Base-by-base conservation (phyloP, 2,329 filamentous ascomycete genomes). In the Lasiodiplodia sp. region DNA sequence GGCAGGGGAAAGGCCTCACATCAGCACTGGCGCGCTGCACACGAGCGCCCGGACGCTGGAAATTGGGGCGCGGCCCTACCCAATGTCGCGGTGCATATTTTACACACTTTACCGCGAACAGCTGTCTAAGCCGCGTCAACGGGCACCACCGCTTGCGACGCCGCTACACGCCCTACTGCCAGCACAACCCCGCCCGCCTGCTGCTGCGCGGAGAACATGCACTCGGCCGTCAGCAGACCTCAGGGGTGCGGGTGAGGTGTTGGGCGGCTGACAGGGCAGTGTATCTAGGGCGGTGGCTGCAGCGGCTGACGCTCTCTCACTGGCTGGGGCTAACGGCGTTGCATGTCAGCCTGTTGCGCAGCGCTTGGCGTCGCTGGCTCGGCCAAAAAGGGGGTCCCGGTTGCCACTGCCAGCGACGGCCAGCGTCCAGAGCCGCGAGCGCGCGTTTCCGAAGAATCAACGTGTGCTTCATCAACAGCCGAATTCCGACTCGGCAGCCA, bases 1-100 rank as follows among this genome's bases (percentile, higher is more conserved):
- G 57, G 44, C 56, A 63, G 66, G 58, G 58, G 58, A 63, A 51
- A 34, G 56, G 58, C 58, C 58, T 63, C 58, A 52, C 60, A 64
- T 64, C 60, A 52, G 60, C 60, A 52, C 49, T 51, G 60, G 60
- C 44, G 60, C 44, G 47, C 60, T 31, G 60, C 44, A 52, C 60
- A 52, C 60, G 60, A 52, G 60, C 40, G 60, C 18, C 60, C 60
- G 44, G 60, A 47, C 44, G 31, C 44, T 38, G 44, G 44, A 51
- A 63, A 63, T 63, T 23, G 60, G 60, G 55, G 18, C 21, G n/a
- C 18, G 38, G 44, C 44, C 60, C 60, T 64, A 64, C 60, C 40
- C 60, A 64, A 64, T 64, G 47, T 52, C 18, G 44, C 31, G 60
- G 47, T 47, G 60, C 60, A 64, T 52, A 64, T 64, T 64, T 64